Conservation (phyloP, 345 rosid genomes). For the Aquilaria malaccensis region DNA sequence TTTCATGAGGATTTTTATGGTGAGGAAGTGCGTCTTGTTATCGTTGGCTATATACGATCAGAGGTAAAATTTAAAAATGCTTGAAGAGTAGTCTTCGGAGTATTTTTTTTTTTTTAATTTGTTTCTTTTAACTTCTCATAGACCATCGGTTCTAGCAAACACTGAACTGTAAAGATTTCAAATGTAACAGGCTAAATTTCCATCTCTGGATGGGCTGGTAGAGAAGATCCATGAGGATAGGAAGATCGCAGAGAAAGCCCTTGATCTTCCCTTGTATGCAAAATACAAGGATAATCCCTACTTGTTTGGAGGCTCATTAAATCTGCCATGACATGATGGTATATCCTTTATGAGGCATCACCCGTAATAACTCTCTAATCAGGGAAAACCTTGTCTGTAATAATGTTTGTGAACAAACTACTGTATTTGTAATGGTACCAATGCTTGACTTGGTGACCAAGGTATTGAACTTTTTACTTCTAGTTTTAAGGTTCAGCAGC, state of each 20-base stretch:
- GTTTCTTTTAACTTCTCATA: background rate
- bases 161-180: background rate
- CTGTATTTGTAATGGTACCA: too few species aligned
- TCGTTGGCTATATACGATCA: constrained; percentile 86
- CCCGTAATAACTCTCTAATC: too few species aligned
- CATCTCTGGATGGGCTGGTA: constrained; percentile 58
- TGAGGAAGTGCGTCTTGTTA: constrained; percentile 64
- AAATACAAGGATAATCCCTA: constrained; percentile 49
- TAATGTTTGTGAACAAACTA: too few species aligned
- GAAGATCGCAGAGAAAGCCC: constrained; percentile 61
- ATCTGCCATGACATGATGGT: too few species aligned
- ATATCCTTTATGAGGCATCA: too few species aligned
- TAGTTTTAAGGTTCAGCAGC: too few species aligned
- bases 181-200: constrained; percentile 55
- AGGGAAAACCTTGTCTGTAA: too few species aligned
- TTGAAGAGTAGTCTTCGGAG: background rate
- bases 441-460: too few species aligned
- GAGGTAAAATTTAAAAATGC: constrained; percentile 38
- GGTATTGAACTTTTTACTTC: too few species aligned
- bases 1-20: constrained; percentile 85
- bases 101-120: background rate
- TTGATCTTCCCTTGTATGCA: constrained; percentile 60
- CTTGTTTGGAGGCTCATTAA: background rate
- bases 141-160: background rate
- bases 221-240: constrained; percentile 77